These are phyloP conservation scores for Calocybe cyanea DNA, from an alignment of 768 basidiomycete species.

Conservation along the genomic window DNA sequence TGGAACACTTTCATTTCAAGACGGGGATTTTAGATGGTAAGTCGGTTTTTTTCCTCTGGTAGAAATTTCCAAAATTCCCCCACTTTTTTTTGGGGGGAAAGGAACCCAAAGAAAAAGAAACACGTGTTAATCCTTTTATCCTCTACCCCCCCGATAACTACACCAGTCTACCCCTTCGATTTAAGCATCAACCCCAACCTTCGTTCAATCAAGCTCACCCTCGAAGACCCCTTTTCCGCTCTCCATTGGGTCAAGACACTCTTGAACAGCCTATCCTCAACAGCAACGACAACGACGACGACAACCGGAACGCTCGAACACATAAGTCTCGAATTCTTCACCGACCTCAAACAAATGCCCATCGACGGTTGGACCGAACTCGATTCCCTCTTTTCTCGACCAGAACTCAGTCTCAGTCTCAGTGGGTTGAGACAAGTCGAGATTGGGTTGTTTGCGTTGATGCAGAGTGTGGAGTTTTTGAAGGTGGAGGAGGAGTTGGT, in stretches of 20 bases:
- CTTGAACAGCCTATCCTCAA: constrained; percentile 23
- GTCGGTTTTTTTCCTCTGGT: constrained; percentile 9
- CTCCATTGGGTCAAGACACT: constrained; percentile 34
- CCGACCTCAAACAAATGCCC: constrained; percentile 34
- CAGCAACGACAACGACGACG: too few species aligned
- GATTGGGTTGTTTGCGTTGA: constrained; percentile 37
- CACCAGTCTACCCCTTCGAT: constrained; percentile 35
- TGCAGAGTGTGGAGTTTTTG: constrained; percentile 28
- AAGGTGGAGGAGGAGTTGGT: constrained; percentile 28
- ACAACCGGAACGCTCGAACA: constrained; percentile 27
- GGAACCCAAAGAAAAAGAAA: too few species aligned
- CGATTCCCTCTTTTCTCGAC: constrained; percentile 29
- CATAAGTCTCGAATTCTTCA: constrained; percentile 38
- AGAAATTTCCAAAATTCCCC: too few species aligned
- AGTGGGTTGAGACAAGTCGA: constrained; percentile 29
- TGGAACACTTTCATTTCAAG: constrained; percentile 43
- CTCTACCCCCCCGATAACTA: too few species aligned
- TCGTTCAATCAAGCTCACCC: constrained; percentile 36
- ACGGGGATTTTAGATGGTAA: constrained; percentile 38
- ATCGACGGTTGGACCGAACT: constrained; percentile 29
- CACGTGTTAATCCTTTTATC: too few species aligned
- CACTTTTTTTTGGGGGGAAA: not conserved
- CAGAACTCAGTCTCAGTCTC: constrained; percentile 26
- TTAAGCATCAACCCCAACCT: constrained; percentile 31
- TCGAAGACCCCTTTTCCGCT: constrained; percentile 34